Base-by-base conservation (phyloP, 2,329 filamentous ascomycete species). In the Byssoonygena ceratinophila region DNA sequence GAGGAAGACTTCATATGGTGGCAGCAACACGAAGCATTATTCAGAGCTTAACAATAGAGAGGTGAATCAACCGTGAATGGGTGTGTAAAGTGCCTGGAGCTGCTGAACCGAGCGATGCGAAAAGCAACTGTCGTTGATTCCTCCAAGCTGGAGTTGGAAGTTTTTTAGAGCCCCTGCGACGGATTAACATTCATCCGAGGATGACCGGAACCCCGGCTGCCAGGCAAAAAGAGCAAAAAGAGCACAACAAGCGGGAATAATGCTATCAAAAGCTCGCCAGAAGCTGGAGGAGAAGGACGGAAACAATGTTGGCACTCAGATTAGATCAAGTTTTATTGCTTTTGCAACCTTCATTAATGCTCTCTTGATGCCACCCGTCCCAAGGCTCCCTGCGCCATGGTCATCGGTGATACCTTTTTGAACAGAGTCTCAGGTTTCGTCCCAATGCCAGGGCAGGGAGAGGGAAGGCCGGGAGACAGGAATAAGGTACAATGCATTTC, bases 251-350 rank as follows among this genome's bases (percentile, higher is more conserved):
- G 16, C 36, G 16, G 36, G 5, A 20, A 18, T 11, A 12, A 11
- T 12, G 25, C 25, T 5, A 16, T 11, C 18, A 14, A 14, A 11
- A 14, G 18, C 9, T 12, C n/a, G 34, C n/a, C 23, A 14, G 36
- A 20, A n/a, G n/a, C 36, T 25, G 37, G 51, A 31, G 29, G 1
- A 27, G 27, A 20, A 16, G 25, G 22, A 46, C 25, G 40, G 37
- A 29, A 41, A 20, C 20, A 27, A 34, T 9, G 39, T 7, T 31
- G 27, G 29, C 61, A 62, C 60, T 79, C 76, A 77, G 76, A 79
- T 79, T 79, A 79, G 76, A 80, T 79, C 76, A 80, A 80, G 77
- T 78, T n/a, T n/a, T 68, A 74, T 74, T 68, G 18, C 7, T 41
- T 41, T 37, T 44, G 23, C 40, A 44, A 61, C 75, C 71, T 59